Evolutionary conservation across 2,329 filamentous ascomycete species (phyloP), one percentile per base, ranked within the genome.

Genomic region (Nemania abortiva): DNA sequence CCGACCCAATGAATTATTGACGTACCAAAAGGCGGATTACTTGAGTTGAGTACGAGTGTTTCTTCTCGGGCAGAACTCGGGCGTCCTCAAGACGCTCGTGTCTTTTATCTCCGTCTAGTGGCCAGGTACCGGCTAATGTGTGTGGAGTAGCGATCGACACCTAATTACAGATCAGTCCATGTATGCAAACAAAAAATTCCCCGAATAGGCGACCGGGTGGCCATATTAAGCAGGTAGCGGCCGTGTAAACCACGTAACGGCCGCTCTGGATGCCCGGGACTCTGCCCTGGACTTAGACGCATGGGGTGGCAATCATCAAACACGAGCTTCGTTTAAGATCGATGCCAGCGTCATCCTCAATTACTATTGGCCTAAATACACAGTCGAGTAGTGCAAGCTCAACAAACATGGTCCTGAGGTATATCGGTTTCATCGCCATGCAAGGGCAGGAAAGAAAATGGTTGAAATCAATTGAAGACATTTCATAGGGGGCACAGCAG

Each of bases 111-210:
- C 9, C 27, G 55, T 52, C 13, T 42, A 9, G 63, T n/a, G n/a
- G n/a, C n/a, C 10, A 62, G 58, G 31, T 34, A 34, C 20, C 64
- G 64, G 58, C 34, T 66, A 66, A 62, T 57, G 27, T 62, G 18
- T 20, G 50, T 62, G 34, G 58, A 56, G 45, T 62, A 62, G 42
- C 27, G 15, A 27, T 49, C 27, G 18, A 45, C 52, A 22, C 20
- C 31, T n/a, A 34, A 27, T 42, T 52, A 31, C 11, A 49, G 6
- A 27, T 11, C 20, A 31, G 18, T 27, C 7, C 13, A 20, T 20
- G 37, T n/a, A 29, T 53, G 31, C 24, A 31, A 20, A 13, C 11
- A 42, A 6, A 42, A 6, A 6, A 37, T 47, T 13, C 7, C 37
- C 42, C 18, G 42, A n/a, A 47, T 47, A 13, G 37, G 37, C 37